phyloP scores from a whole-genome alignment of 2,329 filamentous ascomycete species.

The Microascus cirrosus region DNA sequence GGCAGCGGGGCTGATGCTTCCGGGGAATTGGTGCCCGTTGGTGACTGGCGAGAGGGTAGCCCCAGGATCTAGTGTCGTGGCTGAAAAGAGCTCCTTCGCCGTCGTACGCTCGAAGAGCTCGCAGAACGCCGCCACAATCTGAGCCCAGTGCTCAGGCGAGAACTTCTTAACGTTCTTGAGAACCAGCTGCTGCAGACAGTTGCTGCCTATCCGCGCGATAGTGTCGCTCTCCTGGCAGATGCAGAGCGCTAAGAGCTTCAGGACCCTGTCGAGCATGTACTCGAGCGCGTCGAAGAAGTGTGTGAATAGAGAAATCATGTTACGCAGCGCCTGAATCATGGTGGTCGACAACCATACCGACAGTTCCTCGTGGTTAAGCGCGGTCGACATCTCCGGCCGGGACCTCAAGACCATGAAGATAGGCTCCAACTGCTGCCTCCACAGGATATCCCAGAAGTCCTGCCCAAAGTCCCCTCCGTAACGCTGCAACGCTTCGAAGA shows the following conservation, averaged over 20 bases:
- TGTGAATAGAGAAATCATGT: conserved; percentile 98
- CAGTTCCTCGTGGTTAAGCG: conserved; percentile 88
- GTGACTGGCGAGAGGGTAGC: conserved; percentile 38
- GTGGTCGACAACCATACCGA: conserved; percentile 98
- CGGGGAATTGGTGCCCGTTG: conserved; percentile 41
- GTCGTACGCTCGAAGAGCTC: conserved; percentile 92
- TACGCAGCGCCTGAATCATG: conserved; percentile 95
- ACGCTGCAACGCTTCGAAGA: conserved; percentile 84
- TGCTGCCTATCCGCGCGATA: conserved; percentile 93
- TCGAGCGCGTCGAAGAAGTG: conserved; percentile 95
- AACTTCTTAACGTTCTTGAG: conserved; percentile 95
- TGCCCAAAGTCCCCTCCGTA: conserved; percentile 86
- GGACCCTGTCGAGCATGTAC: conserved; percentile 96
- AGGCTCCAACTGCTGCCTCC: conserved; percentile 91
- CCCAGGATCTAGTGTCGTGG: conserved; percentile 47
- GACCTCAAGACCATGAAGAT: conserved; percentile 98
- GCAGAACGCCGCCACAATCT: conserved; percentile 92
- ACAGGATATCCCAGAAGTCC: conserved; percentile 97
- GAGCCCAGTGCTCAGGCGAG: conserved; percentile 74
- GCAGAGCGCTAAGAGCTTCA: conserved; percentile 87
- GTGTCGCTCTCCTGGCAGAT: conserved; percentile 99
- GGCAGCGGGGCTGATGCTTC: conserved; percentile 25
- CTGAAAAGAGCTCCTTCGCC: conserved; percentile 88
- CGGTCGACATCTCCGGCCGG: conserved; percentile 91
- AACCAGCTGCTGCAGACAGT: conserved; percentile 93